Evolutionary conservation across 208 protist genomes (phyloP), one percentile per base, ranked within the genome.

Genomic region (Acanthamoeba lenticulata): DNA sequence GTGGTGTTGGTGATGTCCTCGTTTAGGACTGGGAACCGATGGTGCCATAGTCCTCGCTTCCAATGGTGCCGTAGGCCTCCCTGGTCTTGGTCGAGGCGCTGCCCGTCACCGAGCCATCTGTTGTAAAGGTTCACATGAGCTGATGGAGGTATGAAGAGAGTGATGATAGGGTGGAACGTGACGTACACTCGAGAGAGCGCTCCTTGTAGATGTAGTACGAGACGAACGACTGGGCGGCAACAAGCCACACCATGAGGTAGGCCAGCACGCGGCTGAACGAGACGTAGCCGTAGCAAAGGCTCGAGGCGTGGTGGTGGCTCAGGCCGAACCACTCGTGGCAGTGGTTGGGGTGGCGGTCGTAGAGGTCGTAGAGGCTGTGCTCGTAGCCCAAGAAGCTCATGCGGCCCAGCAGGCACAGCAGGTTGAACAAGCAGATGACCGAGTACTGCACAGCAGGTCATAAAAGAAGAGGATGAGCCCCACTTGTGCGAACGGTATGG

Each of bases 131-230:
- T n/a, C 11, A 79, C 13, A n/a, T 42, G 9, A n/a, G 36, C 32
- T 79, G 21, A 79, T 15, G 13, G 15, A 32, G 47, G 49, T n/a
- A 15, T 60, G 44, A 24, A 24, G 9, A 29, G 42, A 21, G 17
- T 60, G 21, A 57, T 67, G 32, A 1, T 0, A 15, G 9, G 45
- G 38, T 45, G 36, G 7, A 42, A 11, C 0, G 34, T 17, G 32
- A 65, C 83, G 34, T 90, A 90, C 83, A 69, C 11, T 36, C 83
- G n/a, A 65, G 29, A 7, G 83, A 90, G 47, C 32, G 15, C 57
- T 90, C 83, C 83, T 90, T 90, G 83, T 90, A 69, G 34, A 90
- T 62, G 83, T 90, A 90, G 49, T 90, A 90, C 47, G 83, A 90
- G 29, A 90, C 83, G 24, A 90, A 90, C 32, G 83, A 42, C 83